Evolutionary conservation across 495 filamentous ascomycete genomes (phyloP), one percentile per base, ranked within the genome.

Genomic region (Coniosporium apollinis): DNA sequence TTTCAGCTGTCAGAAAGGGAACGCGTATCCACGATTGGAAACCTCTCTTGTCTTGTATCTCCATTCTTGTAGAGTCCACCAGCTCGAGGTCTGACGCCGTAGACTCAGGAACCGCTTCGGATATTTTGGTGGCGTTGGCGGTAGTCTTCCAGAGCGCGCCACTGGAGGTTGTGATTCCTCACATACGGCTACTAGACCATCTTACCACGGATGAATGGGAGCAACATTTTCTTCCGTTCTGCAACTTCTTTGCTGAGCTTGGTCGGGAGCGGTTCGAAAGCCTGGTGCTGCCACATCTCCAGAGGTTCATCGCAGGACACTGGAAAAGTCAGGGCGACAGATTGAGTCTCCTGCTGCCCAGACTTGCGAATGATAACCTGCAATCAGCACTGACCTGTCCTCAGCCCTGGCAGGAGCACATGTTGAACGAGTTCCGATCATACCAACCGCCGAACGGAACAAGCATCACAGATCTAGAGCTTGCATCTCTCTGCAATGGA

Each of bases 211-310:
- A 74, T 14, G 62, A 58, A 2, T 62, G 80, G 34, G 69, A 73
- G 39, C 51, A 51, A 34, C 69, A 72, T 22, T 96, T 96, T 54
- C 60, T 94, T 30, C 64, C 71, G 4, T 94, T 94, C 49, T 94
- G 80, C 51, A 74, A 74, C 10, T 76, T 81, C 21, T 73, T 86
- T 42, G 70, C 77, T 0, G 69, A 81, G 26, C 59, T 85, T 37
- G 74, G 79, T 28, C 48, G 64, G 7, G 78, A 87, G 36, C 66
- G 82, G 28, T 97, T 96, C 51, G 63, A 74, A 28, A 69, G 69
- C 34, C 62, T 94, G 8, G 58, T 91, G 8, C 60, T 83, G 9
- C 82, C 82, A 33, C 72, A 82, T 44, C 82, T 96, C 42, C 77
- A 86, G 50, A 82, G 75, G 56, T 94, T 83, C 43, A 63, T 91